Evolutionary conservation across 176 grass and related monocot species (phyloP), one percentile per base, ranked within the genome.

Genomic region (Otatea glauca): DNA sequence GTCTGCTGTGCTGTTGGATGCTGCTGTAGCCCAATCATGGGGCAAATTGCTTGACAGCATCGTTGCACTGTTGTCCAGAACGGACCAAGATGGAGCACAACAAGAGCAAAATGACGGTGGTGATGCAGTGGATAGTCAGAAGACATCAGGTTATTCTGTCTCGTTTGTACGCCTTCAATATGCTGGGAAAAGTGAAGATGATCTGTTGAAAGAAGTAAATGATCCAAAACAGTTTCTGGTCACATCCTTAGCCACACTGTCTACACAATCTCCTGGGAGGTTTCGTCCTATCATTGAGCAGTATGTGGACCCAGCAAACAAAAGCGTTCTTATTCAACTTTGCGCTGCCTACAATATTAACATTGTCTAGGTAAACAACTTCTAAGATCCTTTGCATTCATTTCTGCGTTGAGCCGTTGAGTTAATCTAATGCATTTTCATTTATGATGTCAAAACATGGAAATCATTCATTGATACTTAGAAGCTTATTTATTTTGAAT

Each of bases 91-190:
- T 84, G 82, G 77, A 58, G 91, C 42, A 62, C 87, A 94, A 24
- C 47, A 84, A 79, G 89, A 90, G 48, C 89, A 93, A 80, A 91
- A 94, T 87, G 92, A 94, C 44, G 80, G 32, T 38, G 64, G 32
- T 54, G 93, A 92, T 86, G 72, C 77, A 14, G 77, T 62, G 68
- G 96, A 95, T 88, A 83, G 74, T 83, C 92, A 85, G 67, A 91
- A 71, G 68, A 89, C 93, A 25, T 73, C 85, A 23, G 89, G 91
- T 76, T 98, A 98, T 84, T 92, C 93, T n/a, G 88, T 92, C 50
- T 90, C 96, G 50, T 98, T 98, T 87, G 89, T 92, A 6, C 93
- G 93, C 23, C 91, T 98, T 83, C 96, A 98, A 38, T 93, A 93
- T 89, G 89, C 89, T 23, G 93, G 96, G 64, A 98, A 87, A 81